Evolutionary conservation across 2,329 filamentous ascomycete genomes (phyloP).

Genomic region (Paraconiothyrium brasiliense): DNA sequence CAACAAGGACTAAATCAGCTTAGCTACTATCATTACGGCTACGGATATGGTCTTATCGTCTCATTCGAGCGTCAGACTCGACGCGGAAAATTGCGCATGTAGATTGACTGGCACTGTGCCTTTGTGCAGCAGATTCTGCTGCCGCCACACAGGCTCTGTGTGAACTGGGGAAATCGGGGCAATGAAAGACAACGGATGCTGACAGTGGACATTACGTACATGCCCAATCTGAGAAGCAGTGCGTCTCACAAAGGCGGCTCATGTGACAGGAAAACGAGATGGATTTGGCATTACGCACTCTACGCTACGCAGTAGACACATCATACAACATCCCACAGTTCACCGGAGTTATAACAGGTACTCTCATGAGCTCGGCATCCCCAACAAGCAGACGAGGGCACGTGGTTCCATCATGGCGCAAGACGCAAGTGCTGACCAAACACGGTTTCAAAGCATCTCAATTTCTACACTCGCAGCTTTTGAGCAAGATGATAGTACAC

Average conservation of each 20-base stretch:
- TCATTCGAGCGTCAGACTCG: background rate
- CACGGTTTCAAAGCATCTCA: background rate
- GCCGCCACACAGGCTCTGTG: background rate
- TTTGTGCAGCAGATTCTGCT: background rate
- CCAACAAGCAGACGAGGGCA: too few relatives aligned
- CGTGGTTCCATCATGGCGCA: background rate
- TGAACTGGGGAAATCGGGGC: background rate
- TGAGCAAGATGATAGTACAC: background rate
- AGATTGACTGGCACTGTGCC: background rate
- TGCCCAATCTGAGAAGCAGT: background rate
- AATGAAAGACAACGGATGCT: background rate
- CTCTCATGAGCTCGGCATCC: too few relatives aligned
- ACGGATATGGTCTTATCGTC: background rate
- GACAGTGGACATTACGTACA: background rate
- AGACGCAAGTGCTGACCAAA: background rate
- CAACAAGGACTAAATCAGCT: background rate
- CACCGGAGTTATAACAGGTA: background rate
- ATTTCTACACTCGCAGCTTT: background rate
- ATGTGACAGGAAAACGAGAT: background rate
- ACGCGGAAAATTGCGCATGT: background rate
- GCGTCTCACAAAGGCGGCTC: background rate
- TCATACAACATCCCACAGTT: background rate
- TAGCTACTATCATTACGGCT: background rate
- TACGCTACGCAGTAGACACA: too few relatives aligned
- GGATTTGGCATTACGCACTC: too few relatives aligned